Conservation (phyloP, 164 flowering plant species). For the Vitis labrusca region DNA sequence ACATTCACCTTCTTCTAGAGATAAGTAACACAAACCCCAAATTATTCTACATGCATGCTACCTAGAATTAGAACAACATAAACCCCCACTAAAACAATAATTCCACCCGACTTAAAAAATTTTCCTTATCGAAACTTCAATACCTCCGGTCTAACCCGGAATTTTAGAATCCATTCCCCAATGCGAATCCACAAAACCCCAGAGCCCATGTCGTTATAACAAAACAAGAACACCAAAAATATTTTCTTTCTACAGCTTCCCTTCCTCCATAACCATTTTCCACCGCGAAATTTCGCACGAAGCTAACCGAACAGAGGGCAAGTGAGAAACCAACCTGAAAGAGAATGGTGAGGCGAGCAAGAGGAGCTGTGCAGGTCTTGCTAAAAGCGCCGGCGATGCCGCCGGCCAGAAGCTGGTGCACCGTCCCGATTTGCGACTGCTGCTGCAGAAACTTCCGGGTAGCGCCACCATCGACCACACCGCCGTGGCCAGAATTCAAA, state of each 20-base stretch:
- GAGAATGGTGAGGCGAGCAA: constrained; percentile 92
- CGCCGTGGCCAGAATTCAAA: constrained; percentile 35
- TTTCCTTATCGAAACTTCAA: too few species aligned
- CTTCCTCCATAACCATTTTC: not conserved
- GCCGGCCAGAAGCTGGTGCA: constrained; percentile 76
- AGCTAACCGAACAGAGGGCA: not conserved
- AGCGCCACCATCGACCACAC: constrained; percentile 37
- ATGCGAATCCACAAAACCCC: too few species aligned
- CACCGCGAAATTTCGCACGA: not conserved
- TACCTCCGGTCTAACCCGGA: too few species aligned
- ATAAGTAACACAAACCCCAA: not conserved
- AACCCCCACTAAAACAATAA: too few species aligned
- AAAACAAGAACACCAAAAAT: too few species aligned
- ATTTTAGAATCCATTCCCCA: too few species aligned
- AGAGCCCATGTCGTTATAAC: too few species aligned
- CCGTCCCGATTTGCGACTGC: constrained; percentile 59
- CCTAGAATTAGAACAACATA: too few species aligned
- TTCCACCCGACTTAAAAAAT: too few species aligned
- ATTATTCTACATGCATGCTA: not conserved
- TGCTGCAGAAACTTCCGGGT: constrained; percentile 27
- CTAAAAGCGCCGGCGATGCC: constrained; percentile 99
- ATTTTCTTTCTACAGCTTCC: too few species aligned
- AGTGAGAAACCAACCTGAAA: constrained; percentile 66
- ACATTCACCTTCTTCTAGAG: not conserved
- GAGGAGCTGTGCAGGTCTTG: constrained; percentile 97